Conservation (phyloP, 805 yeast genomes). For the Ogataea degrootiae region DNA sequence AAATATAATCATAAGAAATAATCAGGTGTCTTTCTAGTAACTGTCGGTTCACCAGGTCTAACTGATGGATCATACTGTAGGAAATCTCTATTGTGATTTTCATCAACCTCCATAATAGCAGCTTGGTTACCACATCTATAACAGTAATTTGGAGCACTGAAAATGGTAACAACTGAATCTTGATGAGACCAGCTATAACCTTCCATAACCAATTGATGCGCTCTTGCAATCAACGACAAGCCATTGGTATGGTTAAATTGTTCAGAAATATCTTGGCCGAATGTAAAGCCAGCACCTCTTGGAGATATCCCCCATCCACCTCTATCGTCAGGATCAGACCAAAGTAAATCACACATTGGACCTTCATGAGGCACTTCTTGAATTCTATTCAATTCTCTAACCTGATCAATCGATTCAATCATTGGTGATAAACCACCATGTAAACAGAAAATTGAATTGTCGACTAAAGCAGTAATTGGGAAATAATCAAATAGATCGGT, state of each 20-base stretch:
- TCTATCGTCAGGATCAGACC: conserved; percentile 97
- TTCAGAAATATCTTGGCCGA: conserved; percentile 92
- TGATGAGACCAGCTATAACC: conserved; percentile 95
- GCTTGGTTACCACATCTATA: conserved; percentile 98
- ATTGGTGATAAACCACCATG: conserved; percentile 95
- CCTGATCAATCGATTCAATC: conserved; percentile 91
- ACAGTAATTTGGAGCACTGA: conserved; percentile 94
- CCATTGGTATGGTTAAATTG: conserved; percentile 91
- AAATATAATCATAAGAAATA: conserved; percentile 55
- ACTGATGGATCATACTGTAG: conserved; percentile 95
- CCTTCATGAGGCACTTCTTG: conserved; percentile 98
- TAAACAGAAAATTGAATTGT: conserved; percentile 82
- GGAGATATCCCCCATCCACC: conserved; percentile 98
- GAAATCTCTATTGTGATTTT: conserved; percentile 84
- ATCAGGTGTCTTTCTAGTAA: conserved; percentile 94
- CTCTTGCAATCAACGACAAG: conserved; percentile 81
- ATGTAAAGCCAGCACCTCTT: conserved; percentile 98
- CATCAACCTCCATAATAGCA: conserved; percentile 97
- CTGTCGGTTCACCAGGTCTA: conserved; percentile 97
- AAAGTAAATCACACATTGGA: conserved; percentile 92
- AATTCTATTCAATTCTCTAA: conserved; percentile 81
- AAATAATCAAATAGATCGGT: conserved; percentile 90
- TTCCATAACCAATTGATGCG: conserved; percentile 97
- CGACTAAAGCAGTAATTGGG: conserved; percentile 91
- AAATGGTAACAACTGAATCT: conserved; percentile 89